These are phyloP conservation scores for Cladosporium colombiae DNA, from an alignment of 2,329 filamentous ascomycete species.

Conservation along the genomic window DNA sequence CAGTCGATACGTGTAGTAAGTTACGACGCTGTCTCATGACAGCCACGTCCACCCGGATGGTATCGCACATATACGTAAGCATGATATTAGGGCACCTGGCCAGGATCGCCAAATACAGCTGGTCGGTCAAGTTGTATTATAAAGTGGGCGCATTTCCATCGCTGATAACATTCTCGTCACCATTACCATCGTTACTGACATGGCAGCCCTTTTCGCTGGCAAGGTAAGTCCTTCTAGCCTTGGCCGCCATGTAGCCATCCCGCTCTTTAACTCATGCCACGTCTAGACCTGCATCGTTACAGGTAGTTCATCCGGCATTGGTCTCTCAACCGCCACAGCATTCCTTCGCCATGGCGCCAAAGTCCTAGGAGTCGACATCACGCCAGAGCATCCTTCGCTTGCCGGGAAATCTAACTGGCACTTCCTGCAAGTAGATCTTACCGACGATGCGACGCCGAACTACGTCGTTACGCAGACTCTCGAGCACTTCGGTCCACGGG, in stretches of 20 bases:
- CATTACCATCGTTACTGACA: background rate
- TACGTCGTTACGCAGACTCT: background rate
- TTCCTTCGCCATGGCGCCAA: background rate
- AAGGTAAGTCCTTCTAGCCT: background rate
- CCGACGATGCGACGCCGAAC: background rate
- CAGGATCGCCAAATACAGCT: background rate
- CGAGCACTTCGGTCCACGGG: background rate
- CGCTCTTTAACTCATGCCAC: background rate
- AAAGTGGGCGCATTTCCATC: background rate
- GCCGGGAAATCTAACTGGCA: background rate
- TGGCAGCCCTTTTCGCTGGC: background rate
- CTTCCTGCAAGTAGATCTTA: background rate
- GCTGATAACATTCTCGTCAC: background rate
- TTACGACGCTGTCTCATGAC: no score
- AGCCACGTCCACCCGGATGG: no score
- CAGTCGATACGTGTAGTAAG: no score
- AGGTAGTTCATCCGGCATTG: background rate
- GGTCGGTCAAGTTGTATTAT: background rate
- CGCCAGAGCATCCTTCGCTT: background rate
- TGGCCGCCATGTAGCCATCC: background rate
- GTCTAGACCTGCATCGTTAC: background rate
- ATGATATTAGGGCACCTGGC: background rate
- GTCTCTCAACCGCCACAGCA: background rate
- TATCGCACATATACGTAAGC: no score
- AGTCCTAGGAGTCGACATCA: background rate